Percentiles rank a stretch among this genome's conserved stretches.
Evolutionary conservation across 768 basidiomycete genomes (phyloP).

Genomic region (Lentinula detonsa): DNA sequence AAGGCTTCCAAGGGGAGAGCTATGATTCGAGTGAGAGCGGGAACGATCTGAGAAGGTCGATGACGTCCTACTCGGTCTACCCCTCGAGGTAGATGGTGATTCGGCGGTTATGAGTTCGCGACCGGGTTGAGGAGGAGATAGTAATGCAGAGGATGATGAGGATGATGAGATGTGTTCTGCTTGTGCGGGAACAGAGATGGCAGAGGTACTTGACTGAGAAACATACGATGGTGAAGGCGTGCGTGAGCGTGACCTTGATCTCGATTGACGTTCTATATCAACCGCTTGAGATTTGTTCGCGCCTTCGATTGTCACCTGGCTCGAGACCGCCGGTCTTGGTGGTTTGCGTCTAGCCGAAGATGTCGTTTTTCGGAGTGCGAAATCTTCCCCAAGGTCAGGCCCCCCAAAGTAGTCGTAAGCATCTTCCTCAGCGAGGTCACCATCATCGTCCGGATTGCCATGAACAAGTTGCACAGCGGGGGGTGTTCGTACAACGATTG

Average conservation of each 20-base stretch:
- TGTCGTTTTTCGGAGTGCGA: conserved; percentile 20
- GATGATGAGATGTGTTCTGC: conserved; percentile 10
- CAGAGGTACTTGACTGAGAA: conserved; percentile 4
- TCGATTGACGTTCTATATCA: conserved; percentile 15
- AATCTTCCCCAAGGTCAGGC: conserved; percentile 51
- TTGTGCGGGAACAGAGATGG: conserved; percentile 11
- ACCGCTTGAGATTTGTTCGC: conserved; percentile 6
- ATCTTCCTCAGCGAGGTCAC: conserved; percentile 26
- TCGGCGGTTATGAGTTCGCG: conserved; percentile 8
- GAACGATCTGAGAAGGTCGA: conserved; percentile 50
- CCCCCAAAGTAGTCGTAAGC: conserved; percentile 59
- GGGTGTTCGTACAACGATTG: conserved; percentile 15
- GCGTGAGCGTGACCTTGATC: conserved; percentile 31
- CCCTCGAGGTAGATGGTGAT: conserved; percentile 29
- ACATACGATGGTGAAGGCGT: conserved; percentile 34
- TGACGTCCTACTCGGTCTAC: conserved; percentile 49
- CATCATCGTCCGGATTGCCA: conserved; percentile 14
- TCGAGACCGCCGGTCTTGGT: not conserved
- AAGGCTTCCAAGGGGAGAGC: conserved; percentile 21
- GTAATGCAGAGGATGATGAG: conserved; percentile 9
- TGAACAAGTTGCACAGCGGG: conserved; percentile 11
- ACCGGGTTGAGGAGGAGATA: conserved; percentile 8
- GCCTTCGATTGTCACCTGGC: not conserved
- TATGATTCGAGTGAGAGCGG: conserved; percentile 19
- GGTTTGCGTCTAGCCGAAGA: conserved; percentile 10